Conservation (phyloP, 2,329 filamentous ascomycete genomes). For the Helicocarpus griseus region DNA sequence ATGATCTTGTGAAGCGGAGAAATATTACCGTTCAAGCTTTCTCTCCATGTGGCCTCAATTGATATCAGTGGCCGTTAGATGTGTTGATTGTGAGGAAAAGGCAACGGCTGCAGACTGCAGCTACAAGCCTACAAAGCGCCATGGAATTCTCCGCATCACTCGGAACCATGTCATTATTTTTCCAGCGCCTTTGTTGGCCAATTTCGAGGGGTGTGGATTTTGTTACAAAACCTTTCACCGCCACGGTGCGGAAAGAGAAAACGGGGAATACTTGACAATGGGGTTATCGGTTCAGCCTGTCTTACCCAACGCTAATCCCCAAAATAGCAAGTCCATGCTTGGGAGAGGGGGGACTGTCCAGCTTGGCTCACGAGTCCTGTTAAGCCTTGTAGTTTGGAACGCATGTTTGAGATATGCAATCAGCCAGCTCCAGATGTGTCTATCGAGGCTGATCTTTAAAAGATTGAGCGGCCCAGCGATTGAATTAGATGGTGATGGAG, state of each 20-base stretch:
- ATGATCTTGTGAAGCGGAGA: not conserved
- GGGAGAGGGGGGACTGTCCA: too few relatives aligned
- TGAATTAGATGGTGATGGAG: not conserved
- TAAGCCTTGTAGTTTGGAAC: not conserved
- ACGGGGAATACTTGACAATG: too few relatives aligned
- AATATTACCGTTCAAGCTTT: not conserved
- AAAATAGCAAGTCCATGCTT: too few relatives aligned
- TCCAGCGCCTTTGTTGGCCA: not conserved
- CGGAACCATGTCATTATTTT: not conserved
- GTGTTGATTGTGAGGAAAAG: not conserved
- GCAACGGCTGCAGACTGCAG: not conserved
- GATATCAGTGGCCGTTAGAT: too few relatives aligned
- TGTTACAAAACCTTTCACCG: not conserved
- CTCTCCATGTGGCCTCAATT: conserved; percentile 1
- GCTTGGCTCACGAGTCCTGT: too few relatives aligned
- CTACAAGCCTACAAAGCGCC: not conserved
- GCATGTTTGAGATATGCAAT: not conserved
- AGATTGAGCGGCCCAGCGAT: not conserved
- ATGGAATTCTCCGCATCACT: not conserved
- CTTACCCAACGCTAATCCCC: too few relatives aligned
- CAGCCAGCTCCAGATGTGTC: not conserved
- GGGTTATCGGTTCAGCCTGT: too few relatives aligned
- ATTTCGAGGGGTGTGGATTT: too few relatives aligned
- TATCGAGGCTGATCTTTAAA: not conserved
- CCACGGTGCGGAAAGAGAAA: not conserved